phyloP scores from a whole-genome alignment of 2,329 filamentous ascomycete species.

The Ceratocystis destructans region DNA sequence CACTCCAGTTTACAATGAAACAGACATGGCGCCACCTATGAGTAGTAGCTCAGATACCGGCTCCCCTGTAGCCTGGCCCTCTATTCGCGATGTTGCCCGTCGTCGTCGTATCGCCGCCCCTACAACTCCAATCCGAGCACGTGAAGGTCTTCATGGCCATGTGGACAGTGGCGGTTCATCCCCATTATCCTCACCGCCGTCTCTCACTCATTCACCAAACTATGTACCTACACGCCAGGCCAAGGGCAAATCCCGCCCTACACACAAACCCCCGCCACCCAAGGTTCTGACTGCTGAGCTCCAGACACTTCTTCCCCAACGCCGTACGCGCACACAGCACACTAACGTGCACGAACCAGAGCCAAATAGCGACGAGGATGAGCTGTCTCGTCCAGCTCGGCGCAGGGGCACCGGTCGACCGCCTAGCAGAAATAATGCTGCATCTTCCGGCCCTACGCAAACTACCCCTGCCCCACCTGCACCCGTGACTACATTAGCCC shows the following conservation, averaged over 20 bases:
- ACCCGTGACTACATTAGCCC: constrained; percentile 18
- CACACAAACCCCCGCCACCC: constrained; percentile 30
- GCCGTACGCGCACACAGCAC: constrained; percentile 31
- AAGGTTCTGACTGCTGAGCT: constrained; percentile 43
- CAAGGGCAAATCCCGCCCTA: constrained; percentile 25
- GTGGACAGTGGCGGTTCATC: constrained; percentile 30
- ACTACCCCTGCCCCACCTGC: constrained; percentile 23
- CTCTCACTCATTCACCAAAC: constrained; percentile 53
- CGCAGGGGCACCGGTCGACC: constrained; percentile 27
- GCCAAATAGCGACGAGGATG: constrained; percentile 41
- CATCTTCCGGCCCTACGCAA: constrained; percentile 18
- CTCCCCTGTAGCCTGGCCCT: constrained; percentile 36
- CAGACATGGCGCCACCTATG: constrained; percentile 40
- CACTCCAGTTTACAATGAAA: constrained; percentile 32
- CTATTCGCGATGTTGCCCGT: constrained; percentile 38
- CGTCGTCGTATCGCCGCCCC: constrained; percentile 30
- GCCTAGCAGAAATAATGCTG: constrained; percentile 25
- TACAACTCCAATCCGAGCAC: constrained; percentile 28
- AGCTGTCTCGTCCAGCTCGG: constrained; percentile 32
- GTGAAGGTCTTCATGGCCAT: neutral
- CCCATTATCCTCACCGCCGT: constrained; percentile 49
- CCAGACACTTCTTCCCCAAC: constrained; percentile 40
- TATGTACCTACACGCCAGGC: constrained; percentile 26
- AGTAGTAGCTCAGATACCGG: constrained; percentile 35
- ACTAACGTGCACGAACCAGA: constrained; percentile 25